Base-by-base conservation (phyloP, 140 eudicot species). In the Bidens hawaiensis region DNA sequence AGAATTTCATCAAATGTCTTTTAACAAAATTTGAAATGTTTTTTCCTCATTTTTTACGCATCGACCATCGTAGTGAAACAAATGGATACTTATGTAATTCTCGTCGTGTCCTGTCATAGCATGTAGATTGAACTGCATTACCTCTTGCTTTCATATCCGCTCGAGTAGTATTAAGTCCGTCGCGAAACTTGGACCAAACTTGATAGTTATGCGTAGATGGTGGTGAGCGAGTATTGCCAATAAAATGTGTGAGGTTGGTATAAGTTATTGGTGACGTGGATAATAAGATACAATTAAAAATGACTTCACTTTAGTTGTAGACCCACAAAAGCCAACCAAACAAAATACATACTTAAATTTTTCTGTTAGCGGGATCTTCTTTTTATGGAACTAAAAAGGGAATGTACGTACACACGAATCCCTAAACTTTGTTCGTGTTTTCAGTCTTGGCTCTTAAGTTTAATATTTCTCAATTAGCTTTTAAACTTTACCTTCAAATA, bases 341-440 rank as follows among this genome's bases (percentile, higher is more conserved):
- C 25, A 60, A 71, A 23, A 50, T 24, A 17, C 23, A 61, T 60
- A 49, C 16, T n/a, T 26, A 8, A 60, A 34, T 17, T 17, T 16
- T 34, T 55, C 10, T 40, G 57, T 19, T 50, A 62, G 76, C 52
- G 76, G 75, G 70, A 71, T 51, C 76, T 62, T 51, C 64, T 42
- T 62, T 51, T 62, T 33, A 41, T 38, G 63, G 63, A 40, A 71
- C 14, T 25, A 14, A 62, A 27, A 26, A 10, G 31, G 2, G 3
- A 57, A 6, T 17, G 17, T 14, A 34, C 60, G 24, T 14, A 18
- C 56, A 50, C 26, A 40, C 34, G 4, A 6, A 43, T 15, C 57
- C 63, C 60, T 27, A 19, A 17, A 51, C 28, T 51, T 62, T 27
- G 56, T 15, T 54, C 14, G 1, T 27, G 40, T 54, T 38, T 54